These are phyloP conservation scores for Epichloe gansuensis DNA, from an alignment of 2,329 filamentous ascomycete genomes.

Conservation along the genomic window DNA sequence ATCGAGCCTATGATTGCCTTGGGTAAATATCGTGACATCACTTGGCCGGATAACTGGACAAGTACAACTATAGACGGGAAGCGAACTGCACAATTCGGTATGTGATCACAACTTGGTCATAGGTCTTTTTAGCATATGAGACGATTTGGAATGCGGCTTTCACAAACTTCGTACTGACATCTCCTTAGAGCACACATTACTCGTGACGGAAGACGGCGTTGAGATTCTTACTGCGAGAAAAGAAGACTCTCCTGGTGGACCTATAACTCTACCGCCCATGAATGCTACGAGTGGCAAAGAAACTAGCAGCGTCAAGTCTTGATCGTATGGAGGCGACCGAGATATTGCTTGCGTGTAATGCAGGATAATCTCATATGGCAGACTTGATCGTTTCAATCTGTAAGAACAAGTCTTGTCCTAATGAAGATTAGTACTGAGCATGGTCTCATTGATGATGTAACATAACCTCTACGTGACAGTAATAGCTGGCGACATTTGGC, in stretches of 20 bases:
- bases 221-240: constrained; percentile 68
- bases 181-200: constrained; percentile 57
- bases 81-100: constrained; percentile 84
- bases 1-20: constrained; percentile 98
- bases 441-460: no score
- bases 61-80: constrained; percentile 85
- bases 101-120: constrained; percentile 17
- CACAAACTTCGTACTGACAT: not conserved
- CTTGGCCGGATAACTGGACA: constrained; percentile 98
- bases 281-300: constrained; percentile 8
- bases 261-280: constrained; percentile 42
- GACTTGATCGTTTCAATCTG: no score
- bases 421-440: no score
- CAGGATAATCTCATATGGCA: no score
- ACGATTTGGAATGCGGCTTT: not conserved
- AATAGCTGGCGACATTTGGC: no score
- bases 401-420: no score
- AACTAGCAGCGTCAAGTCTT: not conserved
- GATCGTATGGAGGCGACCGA: not conserved
- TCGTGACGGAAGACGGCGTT: constrained; percentile 72
- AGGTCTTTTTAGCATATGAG: not conserved
- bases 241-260: constrained; percentile 62
- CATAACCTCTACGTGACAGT: no score
- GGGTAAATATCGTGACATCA: constrained; percentile 82
- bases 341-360: no score